phyloP scores from a whole-genome alignment of 208 protist genomes.

The Crithidia brevicula region DNA sequence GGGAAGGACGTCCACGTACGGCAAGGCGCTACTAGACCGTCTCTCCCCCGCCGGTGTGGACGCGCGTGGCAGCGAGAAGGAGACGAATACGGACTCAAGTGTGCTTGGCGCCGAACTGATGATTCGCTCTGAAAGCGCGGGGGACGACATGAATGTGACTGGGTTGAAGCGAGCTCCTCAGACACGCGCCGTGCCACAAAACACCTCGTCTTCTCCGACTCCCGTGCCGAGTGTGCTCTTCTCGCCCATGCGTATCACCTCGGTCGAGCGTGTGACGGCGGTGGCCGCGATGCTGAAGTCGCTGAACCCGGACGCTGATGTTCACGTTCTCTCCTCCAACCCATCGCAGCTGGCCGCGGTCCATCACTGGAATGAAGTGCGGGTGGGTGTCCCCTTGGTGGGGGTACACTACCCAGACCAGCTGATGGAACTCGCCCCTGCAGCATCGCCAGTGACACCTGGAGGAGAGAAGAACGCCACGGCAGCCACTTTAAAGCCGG shows the following conservation, averaged over 20 bases:
- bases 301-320: constrained; percentile 79
- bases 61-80: background rate
- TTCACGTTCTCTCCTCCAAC: constrained; percentile 81
- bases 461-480: no score
- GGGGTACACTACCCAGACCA: constrained; percentile 76
- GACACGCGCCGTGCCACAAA: no score
- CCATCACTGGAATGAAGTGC: constrained; percentile 55
- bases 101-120: background rate
- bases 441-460: constrained; percentile 30
- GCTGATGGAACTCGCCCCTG: constrained; percentile 63
- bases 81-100: background rate
- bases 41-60: constrained; percentile 11
- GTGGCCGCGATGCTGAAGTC: constrained; percentile 89
- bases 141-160: background rate
- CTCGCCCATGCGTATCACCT: constrained; percentile 51
- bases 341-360: constrained; percentile 58
- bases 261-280: constrained; percentile 71
- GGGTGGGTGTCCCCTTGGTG: constrained; percentile 23
- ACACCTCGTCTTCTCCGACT: background rate
- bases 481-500: no score
- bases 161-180: no score
- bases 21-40: constrained; percentile 21
- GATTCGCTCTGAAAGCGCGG: constrained; percentile 3
- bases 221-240: constrained; percentile 30
- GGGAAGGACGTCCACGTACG: constrained; percentile 14